phyloP scores from a whole-genome alignment of 345 rosid genomes.

The Acer yangbiense region DNA sequence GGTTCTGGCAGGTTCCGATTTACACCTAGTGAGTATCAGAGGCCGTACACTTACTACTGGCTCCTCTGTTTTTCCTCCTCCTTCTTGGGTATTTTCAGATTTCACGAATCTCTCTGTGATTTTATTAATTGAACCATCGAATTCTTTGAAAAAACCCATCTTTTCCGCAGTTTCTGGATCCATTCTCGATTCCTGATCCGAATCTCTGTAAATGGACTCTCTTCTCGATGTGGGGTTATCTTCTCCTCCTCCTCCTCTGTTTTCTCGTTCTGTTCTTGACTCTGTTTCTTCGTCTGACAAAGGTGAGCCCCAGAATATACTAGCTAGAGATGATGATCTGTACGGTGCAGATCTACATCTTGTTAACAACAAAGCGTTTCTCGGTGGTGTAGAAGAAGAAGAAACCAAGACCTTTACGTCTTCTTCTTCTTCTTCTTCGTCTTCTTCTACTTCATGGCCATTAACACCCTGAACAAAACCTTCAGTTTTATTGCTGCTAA shows the following conservation, averaged over 20 bases:
- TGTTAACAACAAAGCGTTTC: constrained; percentile 63
- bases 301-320: constrained; percentile 79
- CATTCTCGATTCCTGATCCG: constrained; percentile 29
- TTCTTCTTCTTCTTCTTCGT: constrained; percentile 28
- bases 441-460: constrained; percentile 18
- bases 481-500: constrained; percentile 24
- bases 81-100: constrained; percentile 24
- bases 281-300: constrained; percentile 36
- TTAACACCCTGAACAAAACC: constrained; percentile 14
- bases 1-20: constrained; percentile 84
- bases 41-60: constrained; percentile 24
- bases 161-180: constrained; percentile 33
- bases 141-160: constrained; percentile 24
- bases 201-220: constrained; percentile 29
- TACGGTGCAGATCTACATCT: constrained; percentile 92
- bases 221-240: constrained; percentile 30
- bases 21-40: constrained; percentile 65
- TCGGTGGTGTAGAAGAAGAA: constrained; percentile 57
- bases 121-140: constrained; percentile 25
- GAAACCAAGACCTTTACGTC: constrained; percentile 37
- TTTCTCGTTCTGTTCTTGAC: constrained; percentile 4
- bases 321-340: constrained; percentile 76
- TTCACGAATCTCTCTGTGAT: constrained; percentile 22
- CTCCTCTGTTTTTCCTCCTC: constrained; percentile 20
- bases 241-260: constrained; percentile 22